Conservation (phyloP, 495 filamentous ascomycete genomes). For the Podospora sp. region DNA sequence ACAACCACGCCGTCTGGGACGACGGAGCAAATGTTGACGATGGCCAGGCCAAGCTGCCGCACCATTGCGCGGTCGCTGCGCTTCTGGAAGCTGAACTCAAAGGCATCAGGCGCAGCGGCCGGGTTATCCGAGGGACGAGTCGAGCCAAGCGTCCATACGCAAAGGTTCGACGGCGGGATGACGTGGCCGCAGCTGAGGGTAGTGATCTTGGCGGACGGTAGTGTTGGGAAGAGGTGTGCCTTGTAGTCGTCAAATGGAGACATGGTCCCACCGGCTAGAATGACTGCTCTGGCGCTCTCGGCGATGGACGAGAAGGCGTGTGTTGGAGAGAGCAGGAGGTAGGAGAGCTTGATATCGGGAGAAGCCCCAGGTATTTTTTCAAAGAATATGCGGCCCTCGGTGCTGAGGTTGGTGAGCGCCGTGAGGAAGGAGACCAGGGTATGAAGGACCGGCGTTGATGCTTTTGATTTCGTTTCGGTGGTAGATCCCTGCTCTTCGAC, state of each 20-base stretch:
- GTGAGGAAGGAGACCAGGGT: conserved; percentile 81
- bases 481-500: conserved; percentile 49
- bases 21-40: conserved; percentile 68
- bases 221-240: conserved; percentile 79
- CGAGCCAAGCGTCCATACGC: conserved; percentile 63
- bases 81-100: conserved; percentile 86
- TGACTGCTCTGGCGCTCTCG: conserved; percentile 81
- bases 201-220: conserved; percentile 63
- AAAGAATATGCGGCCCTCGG: conserved; percentile 86
- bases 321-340: conserved; percentile 92
- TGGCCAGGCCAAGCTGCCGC: conserved; percentile 69
- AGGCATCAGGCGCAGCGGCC: conserved; percentile 56
- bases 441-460: conserved; percentile 73
- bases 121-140: conserved; percentile 28
- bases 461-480: conserved; percentile 23
- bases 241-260: conserved; percentile 91
- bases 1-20: conserved; percentile 93
- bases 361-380: conserved; percentile 48
- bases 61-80: conserved; percentile 66
- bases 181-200: conserved; percentile 95
- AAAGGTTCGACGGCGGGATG: conserved; percentile 78
- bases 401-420: conserved; percentile 83
- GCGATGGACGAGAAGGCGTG: conserved; percentile 89
- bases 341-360: conserved; percentile 67
- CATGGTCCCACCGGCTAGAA: conserved; percentile 96